Base-by-base conservation (phyloP, 1,284 basidiomycete genomes). In the Ceratobasidium sp. region DNA sequence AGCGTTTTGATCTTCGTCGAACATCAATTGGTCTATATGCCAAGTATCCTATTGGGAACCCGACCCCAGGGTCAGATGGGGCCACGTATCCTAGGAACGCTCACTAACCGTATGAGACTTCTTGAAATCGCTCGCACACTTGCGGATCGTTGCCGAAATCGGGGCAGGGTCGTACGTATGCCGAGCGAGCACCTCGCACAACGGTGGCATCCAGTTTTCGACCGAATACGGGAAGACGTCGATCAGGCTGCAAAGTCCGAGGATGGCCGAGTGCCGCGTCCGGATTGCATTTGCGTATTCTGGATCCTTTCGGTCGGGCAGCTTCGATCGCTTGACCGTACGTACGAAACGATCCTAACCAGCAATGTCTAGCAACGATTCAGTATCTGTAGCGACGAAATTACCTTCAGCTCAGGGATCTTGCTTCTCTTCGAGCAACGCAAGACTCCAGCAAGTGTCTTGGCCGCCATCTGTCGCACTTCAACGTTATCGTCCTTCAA, bases 391-490 rank as follows among this genome's bases (percentile, higher is more conserved):
- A 67, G 49, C 48, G 40, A 75, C 61, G 23, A 21, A 42, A 46
- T 75, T 78, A 92, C 93, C 86, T 92, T 94, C 76, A 98, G 83
- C 5, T 91, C 89, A 62, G 92, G 82, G 76, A 98, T 95, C 77
- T 91, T 92, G 73, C 92, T 87, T 70, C 96, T 86, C 79, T 98
- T 95, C 12, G 95, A 96, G 78, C 95, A 97, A 75, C 96, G 86
- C 44, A 99, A 87, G 76, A 99, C 90, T 23, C 94, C 92, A 21
- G 92, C 92, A 40, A 99, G 83, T 49, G 94, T 92, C 82, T 90
- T 90, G 4, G 92, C 92, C n/a, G 94, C 92, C 85, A 92, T 95
- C 80, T 95, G 93, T 74, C 95, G 87, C 36, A 98, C 95, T 82
- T 98, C 95, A 66, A 96, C 89, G 78, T 96, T 96, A 78, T 93